phyloP scores from a whole-genome alignment of 169 alveolate genomes.

The Condylostoma magnum region DNA sequence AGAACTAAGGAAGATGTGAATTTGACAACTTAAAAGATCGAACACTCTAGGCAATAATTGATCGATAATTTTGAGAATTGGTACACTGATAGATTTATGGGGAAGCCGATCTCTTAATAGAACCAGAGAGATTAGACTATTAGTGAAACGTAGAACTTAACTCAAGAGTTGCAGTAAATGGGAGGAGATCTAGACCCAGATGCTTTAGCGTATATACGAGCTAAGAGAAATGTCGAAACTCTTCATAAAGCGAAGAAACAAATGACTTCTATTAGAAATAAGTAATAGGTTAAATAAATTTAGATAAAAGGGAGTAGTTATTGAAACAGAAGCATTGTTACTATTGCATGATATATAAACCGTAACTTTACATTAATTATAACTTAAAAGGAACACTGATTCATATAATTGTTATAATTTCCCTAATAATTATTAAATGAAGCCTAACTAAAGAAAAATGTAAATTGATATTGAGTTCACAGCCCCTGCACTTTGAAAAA shows the following conservation, averaged over 20 bases:
- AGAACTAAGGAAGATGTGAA: constrained; percentile 49
- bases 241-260: constrained; percentile 27
- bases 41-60: constrained; percentile 40
- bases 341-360: no score
- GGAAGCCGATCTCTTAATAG: neutral
- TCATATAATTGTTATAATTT: no score
- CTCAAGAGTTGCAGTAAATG: constrained; percentile 38
- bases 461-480: no score
- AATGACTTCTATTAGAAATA: neutral
- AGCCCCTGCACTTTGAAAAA: no score
- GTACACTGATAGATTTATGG: constrained; percentile 36
- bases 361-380: no score
- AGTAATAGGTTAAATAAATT: no score
- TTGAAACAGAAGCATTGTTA: no score
- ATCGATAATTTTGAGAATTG: constrained; percentile 59
- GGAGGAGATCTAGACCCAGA: constrained; percentile 70
- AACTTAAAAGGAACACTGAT: no score
- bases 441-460: no score
- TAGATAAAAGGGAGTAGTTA: no score
- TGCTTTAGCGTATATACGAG: constrained; percentile 72
- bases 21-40: constrained; percentile 43
- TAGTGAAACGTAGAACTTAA: constrained; percentile 33
- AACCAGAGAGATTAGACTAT: neutral
- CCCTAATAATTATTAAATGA: no score
- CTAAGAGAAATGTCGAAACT: constrained; percentile 55